Percentiles rank a stretch among this genome's conserved stretches.
These are phyloP conservation scores for Mentha longifolia DNA, from an alignment of 257 asterid species.

Conservation along the genomic window DNA sequence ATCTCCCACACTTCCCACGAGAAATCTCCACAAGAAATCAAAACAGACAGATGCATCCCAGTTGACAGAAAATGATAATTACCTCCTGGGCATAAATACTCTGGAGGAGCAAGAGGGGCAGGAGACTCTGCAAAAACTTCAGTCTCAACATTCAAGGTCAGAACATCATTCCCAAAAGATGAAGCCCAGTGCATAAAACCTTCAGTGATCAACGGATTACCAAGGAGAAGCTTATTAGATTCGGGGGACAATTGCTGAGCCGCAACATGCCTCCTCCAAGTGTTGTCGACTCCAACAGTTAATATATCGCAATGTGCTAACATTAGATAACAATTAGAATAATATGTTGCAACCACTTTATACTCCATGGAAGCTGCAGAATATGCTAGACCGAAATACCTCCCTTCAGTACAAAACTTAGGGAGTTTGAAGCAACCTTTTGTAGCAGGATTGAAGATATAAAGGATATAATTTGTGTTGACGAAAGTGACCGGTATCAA, in stretches of 20 bases:
- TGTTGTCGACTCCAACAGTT: too few species aligned
- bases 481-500: background rate
- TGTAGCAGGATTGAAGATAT: background rate
- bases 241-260: background rate
- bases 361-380: background rate
- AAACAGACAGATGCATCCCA: background rate
- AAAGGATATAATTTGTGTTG: background rate
- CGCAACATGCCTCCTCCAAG: background rate
- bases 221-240: background rate
- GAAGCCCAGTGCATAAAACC: background rate
- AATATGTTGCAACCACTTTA: too few species aligned
- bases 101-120: background rate
- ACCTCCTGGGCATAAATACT: background rate
- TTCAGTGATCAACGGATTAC: background rate
- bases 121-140: background rate
- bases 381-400: background rate
- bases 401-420: rapidly evolving
- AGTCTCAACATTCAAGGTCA: background rate
- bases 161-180: background rate
- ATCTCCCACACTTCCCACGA: background rate
- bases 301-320: too few species aligned
- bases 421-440: background rate
- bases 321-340: too few species aligned
- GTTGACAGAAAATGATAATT: background rate
- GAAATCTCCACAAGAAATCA: background rate